Evolutionary conservation across 2,329 filamentous ascomycete genomes (phyloP).

Genomic region (Dothideomycetes sp.): DNA sequence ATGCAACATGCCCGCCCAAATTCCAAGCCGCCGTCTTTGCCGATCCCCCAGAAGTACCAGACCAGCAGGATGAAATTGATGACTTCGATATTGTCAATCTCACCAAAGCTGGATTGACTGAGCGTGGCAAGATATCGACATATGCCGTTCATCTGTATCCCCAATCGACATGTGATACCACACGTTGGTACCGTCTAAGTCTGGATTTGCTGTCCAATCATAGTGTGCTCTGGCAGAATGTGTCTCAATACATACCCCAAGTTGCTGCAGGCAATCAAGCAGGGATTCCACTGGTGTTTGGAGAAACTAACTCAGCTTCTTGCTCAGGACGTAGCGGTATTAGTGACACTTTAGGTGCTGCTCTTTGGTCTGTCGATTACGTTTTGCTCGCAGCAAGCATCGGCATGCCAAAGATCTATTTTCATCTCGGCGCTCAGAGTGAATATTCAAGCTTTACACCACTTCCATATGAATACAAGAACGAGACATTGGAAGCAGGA

Average conservation of each 20-base stretch:
- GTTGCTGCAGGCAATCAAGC: conserved; percentile 14
- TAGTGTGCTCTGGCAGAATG: conserved; percentile 15
- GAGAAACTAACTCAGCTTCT: conserved; percentile 25
- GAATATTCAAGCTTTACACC: conserved; percentile 14
- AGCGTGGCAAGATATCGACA: not conserved
- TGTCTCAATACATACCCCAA: conserved; percentile 15
- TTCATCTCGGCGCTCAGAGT: conserved; percentile 21
- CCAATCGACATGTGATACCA: conserved; percentile 8
- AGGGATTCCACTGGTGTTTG: conserved; percentile 19
- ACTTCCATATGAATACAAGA: not conserved
- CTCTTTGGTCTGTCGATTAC: conserved; percentile 23
- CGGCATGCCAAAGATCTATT: conserved; percentile 19
- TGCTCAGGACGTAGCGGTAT: conserved; percentile 20
- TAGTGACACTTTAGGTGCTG: conserved; percentile 21
- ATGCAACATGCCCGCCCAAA: conserved; percentile 11
- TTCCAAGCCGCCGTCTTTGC: conserved; percentile 16
- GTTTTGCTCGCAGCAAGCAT: conserved; percentile 18
- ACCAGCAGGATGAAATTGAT: conserved; percentile 7
- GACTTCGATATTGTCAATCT: conserved; percentile 17
- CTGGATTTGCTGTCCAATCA: conserved; percentile 17
- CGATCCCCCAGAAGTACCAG: not conserved
- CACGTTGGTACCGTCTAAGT: conserved; percentile 13
- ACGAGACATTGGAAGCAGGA: not conserved
- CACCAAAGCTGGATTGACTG: conserved; percentile 14
- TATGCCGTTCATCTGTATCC: conserved; percentile 4